Conservation (phyloP, 2,329 filamentous ascomycete species). For the Stemphylium vesicarium region DNA sequence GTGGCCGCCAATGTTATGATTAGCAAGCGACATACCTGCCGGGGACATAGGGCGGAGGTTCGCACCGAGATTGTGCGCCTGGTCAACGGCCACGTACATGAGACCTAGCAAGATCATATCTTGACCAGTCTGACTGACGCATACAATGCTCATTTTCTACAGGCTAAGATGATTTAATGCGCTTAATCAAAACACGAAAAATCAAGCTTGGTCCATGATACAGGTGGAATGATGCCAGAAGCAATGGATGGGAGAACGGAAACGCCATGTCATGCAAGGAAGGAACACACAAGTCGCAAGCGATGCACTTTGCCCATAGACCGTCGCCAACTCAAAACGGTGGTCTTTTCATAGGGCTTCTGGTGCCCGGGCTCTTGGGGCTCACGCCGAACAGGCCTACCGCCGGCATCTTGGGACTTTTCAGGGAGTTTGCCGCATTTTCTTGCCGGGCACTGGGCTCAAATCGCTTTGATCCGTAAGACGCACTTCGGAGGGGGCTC, state of each 20-base stretch:
- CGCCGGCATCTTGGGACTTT: constrained; percentile 32
- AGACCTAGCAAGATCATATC: not conserved
- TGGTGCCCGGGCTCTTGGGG: constrained; percentile 30
- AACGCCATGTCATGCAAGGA: constrained; percentile 20
- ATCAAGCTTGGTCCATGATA: not conserved
- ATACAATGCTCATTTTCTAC: not conserved
- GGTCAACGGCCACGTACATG: not conserved
- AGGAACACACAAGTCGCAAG: not conserved
- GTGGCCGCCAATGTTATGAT: not conserved
- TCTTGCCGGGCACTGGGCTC: constrained; percentile 16
- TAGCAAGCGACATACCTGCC: constrained; percentile 2
- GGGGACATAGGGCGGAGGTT: constrained; percentile 4
- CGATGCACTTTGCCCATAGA: not conserved
- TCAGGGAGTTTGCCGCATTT: constrained; percentile 16
- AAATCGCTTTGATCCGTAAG: constrained; percentile 18
- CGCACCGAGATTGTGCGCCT: constrained; percentile 1
- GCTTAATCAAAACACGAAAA: not conserved
- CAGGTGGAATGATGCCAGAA: not conserved
- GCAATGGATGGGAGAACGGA: too few relatives aligned
- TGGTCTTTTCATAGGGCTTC: constrained; percentile 34
- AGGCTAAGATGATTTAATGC: not conserved
- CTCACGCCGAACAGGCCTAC: constrained; percentile 39
- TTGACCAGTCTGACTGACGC: not conserved
- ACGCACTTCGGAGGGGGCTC: constrained; percentile 25
- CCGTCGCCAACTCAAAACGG: constrained; percentile 18